Base-by-base conservation (phyloP, 108 stramenopile genomes). In the Parmales sp. region DNA sequence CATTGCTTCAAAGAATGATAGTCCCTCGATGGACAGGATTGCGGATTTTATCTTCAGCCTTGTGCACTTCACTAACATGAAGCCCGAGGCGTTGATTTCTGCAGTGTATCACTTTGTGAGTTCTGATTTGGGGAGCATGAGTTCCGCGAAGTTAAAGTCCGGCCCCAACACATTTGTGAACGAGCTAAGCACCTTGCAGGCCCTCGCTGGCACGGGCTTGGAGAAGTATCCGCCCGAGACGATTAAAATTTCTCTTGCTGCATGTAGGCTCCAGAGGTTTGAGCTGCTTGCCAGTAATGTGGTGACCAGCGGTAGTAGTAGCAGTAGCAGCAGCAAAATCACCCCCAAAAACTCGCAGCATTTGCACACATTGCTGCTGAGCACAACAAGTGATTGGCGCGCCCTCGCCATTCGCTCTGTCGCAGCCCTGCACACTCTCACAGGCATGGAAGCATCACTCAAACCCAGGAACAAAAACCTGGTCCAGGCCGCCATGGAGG, bases 401-500 rank as follows among this genome's bases (percentile, higher is more conserved):
- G 86, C 89, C 1, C 74, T 90, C 67, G 89, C 89, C 13, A 90
- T 90, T 64, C 82, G 89, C 31, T 78, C 82, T 25, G 87, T 82
- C 18, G 89, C 87, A 2, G 85, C 86, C 64, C 69, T 90, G 66
- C 88, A 86, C 76, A 70, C 87, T 26, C 66, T 90, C 0, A 67
- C 77, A 26, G 85, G 86, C 0, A 73, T 89, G 13, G 64, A 64
- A 39, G 26, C 20, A 44, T 22, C 50, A 38, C 18, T 51, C 39
- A 9, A 37, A 37, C 18, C 29, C 50, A 51, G 19, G 16, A 44
- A 37, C 20, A 26, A 50, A 22, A 5, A 60, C 13, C 31, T 34
- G 5, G 20, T 60, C 5, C 1, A 11, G 3, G 20, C 29, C 1
- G 82, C 82, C 9, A 78, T 87, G 8, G 88, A 93, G 70, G 91